Base-by-base conservation (phyloP, 768 basidiomycete genomes). In the Tylopilus subfusipes region DNA sequence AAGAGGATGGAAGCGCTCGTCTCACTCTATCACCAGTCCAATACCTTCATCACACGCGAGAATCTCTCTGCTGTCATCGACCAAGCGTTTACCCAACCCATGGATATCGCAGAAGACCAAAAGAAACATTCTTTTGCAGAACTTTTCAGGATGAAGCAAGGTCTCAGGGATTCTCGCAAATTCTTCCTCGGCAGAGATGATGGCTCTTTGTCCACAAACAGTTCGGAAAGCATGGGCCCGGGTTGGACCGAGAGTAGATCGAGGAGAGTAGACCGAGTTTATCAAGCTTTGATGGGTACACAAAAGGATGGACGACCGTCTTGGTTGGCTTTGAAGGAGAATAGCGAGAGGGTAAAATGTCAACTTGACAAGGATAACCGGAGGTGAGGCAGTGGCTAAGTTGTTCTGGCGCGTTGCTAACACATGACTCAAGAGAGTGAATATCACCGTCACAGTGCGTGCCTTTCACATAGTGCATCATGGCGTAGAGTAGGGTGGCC, bases 1-100 rank as follows among this genome's bases (percentile, higher is more conserved):
- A 51, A 51, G 39, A 78, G 74, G 72, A 76, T 90, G 75, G 85
- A 86, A 55, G 84, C 87, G 4, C 83, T 91, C 57, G 79, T 90
- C 57, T 78, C 82, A 11, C 79, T 92, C 50, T 92, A 91, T 74
- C 89, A 93, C 74, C 82, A 89, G 72, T 73, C 84, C 46, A 82
- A 82, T 53, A 72, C 75, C 2, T 90, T 88, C 73, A 79, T 93
- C 58, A 88, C 88, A 12, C 74, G 75, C 21, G 85, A 88, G 58
- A 90, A 81, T 63, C 80, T 93, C 29, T 76, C 80, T 19, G 63
- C 76, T 21, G 74, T 73, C 52, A 90, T 91, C 51, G 85, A 90
- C 71, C 68, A 78, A 16, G 83, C 83, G 1, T 90, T 92, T 61
- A 68, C 67, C 42, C 64, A 54, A 36, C 66, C 60, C 2, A 16